A percentile compares a stretch with the other conserved stretches of the same genome.
Conservation (phyloP, 352 stramenopile genomes). For the Albugo laibachii region DNA sequence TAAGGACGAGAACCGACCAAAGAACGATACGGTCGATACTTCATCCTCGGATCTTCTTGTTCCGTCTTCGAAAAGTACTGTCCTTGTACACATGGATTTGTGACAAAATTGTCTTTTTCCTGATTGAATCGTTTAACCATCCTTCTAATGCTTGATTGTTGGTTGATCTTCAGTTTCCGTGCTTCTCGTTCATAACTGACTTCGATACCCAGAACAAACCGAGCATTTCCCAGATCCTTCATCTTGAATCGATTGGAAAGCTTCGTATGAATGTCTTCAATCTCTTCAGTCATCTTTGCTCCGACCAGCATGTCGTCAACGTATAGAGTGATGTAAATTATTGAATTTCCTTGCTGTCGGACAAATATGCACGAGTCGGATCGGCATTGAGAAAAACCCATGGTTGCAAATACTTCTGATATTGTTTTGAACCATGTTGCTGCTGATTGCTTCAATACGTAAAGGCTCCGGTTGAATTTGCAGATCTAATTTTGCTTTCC, state of each 20-base stretch:
- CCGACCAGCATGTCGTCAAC: background rate
- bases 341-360: background rate
- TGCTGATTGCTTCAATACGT: slow-evolving; percentile 17
- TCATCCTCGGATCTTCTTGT: no score
- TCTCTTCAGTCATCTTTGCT: background rate
- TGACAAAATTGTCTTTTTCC: no score
- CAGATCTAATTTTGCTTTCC: slow-evolving; percentile 8
- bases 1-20: no score
- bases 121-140: no score
- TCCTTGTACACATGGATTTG: no score
- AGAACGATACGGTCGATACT: no score
- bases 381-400: background rate
- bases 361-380: background rate
- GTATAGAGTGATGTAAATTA: background rate
- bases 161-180: no score
- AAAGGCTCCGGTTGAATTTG: slow-evolving; percentile 9
- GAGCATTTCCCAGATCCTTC: background rate
- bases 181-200: no score
- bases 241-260: background rate
- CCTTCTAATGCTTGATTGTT: no score
- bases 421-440: slow-evolving; percentile 13
- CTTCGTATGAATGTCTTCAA: background rate
- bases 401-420: background rate
- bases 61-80: no score
- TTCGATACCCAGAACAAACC: no score